Evolutionary conservation across 2,329 filamentous ascomycete genomes (phyloP).

Genomic region (Beauveria scarabaeidicola): DNA sequence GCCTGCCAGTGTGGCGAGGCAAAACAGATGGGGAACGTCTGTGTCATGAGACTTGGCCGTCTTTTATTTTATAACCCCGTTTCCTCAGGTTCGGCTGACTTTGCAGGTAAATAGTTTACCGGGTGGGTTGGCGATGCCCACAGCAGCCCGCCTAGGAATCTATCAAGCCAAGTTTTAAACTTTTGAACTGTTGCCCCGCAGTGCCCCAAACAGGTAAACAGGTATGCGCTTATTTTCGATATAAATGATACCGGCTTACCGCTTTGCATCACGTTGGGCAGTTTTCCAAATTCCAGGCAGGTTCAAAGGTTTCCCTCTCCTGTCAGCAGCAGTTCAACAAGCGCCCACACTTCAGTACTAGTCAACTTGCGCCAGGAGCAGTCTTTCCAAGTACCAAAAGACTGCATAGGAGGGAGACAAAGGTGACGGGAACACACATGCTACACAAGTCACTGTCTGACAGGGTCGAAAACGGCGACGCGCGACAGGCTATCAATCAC

Average conservation of each 20-base stretch:
- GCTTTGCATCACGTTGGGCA: too few species aligned
- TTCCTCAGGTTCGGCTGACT: not conserved
- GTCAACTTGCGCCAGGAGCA: too few species aligned
- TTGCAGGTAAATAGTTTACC: not conserved
- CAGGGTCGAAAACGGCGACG: not conserved
- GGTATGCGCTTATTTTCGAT: not conserved
- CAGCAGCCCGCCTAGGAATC: not conserved
- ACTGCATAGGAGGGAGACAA: too few species aligned
- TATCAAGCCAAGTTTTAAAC: not conserved
- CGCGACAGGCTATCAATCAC: not conserved
- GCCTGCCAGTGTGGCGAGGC: not conserved
- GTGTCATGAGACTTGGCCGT: not conserved
- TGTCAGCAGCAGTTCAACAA: not conserved
- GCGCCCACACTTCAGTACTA: not conserved
- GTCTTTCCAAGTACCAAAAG: too few species aligned
- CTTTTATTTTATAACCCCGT: not conserved
- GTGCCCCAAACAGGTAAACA: not conserved
- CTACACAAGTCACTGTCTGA: too few species aligned
- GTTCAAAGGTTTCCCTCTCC: too few species aligned
- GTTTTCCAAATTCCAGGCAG: too few species aligned
- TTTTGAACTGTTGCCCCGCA: conserved; percentile 4
- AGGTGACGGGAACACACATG: too few species aligned
- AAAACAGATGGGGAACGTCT: not conserved
- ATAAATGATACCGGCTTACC: not conserved
- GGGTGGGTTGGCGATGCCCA: not conserved